Evolutionary conservation across 352 stramenopile genomes (phyloP), one percentile per base, ranked within the genome.

Genomic region (Phytopythium vexans): DNA sequence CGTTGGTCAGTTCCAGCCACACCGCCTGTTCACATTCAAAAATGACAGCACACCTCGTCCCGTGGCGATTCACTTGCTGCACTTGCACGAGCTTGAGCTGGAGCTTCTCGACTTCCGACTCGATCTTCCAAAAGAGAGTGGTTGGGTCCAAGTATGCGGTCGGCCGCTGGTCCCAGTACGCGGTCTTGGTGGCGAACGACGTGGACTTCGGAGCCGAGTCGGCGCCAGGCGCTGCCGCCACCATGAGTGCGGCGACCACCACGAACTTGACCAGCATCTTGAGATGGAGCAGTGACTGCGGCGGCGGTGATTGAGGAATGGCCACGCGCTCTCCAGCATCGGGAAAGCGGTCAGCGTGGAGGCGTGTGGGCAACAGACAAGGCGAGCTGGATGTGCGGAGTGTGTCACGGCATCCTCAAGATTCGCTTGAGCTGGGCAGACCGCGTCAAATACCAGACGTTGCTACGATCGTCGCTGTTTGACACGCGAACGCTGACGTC

Each of bases 1-100:
- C 0, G 6, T 43, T 8, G 8, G 8, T 43, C 1, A 43, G 39
- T 43, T 15, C 37, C 2, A 41, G n/a, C 39, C 7, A 7, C 12
- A n/a, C 39, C 11, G 39, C 39, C 6, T 8, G n/a, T 43, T 15
- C 8, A 38, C 2, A 3, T 11, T 14, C n/a, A 7, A 34, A 50
- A 43, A 6, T 33, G 32, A 43, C 32, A 2, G 41, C 58, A 9
- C 50, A 89, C 73, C 79, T 68, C 41, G 82, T 77, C 41, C 79
- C 79, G 35, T 89, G 79, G n/a, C 79, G 74, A 32, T 63, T 67
- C 31, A 89, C 61, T 43, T 88, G 44, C 41, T 89, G 74, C 49
- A 76, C 70, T 52, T 89, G 79, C 14, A 85, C 41, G 36, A 88
- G 58, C n/a, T 78, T 61, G n/a, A 88, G 63, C 10, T 79, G 58